phyloP scores from a whole-genome alignment of 1,284 basidiomycete genomes.

The Exobasidium cylindrosporum region DNA sequence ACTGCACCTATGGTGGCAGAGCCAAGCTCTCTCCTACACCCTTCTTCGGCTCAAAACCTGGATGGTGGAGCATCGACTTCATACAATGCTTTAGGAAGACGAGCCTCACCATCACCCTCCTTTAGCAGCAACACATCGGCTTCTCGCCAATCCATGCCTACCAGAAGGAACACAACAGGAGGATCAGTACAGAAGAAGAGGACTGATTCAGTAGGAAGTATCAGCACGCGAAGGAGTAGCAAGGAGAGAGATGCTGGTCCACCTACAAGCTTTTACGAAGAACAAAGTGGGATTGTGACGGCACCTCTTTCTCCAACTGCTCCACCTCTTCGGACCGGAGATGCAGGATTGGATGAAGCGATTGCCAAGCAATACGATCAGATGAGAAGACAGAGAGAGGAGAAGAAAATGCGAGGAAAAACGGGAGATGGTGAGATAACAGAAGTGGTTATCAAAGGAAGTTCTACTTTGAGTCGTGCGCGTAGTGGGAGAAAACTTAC shows the following conservation, averaged over 20 bases:
- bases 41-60: background rate
- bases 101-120: slow-evolving; percentile 7
- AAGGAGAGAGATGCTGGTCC: slow-evolving; percentile 24
- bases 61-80: background rate
- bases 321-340: slow-evolving; percentile 36
- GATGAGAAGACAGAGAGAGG: slow-evolving; percentile 42
- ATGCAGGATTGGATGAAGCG: slow-evolving; percentile 50
- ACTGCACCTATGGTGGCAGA: slow-evolving; percentile 11
- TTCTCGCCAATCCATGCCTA: slow-evolving; percentile 2
- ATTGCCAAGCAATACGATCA: slow-evolving; percentile 48
- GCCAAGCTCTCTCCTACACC: slow-evolving; percentile 16
- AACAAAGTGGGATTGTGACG: background rate
- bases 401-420: slow-evolving; percentile 25
- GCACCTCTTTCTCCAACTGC: slow-evolving; percentile 10
- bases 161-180: slow-evolving; percentile 39
- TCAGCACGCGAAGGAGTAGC: slow-evolving; percentile 20
- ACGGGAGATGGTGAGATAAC: slow-evolving; percentile 16
- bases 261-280: background rate
- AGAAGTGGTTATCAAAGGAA: slow-evolving; percentile 2
- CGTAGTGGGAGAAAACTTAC: slow-evolving; percentile 16
- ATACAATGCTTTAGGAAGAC: background rate
- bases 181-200: slow-evolving; percentile 23
- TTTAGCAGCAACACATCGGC: background rate
- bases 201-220: slow-evolving; percentile 22
- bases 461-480: slow-evolving; percentile 14